A percentile compares a stretch with the other conserved stretches of the same genome.
Conservation (phyloP, 2,329 filamentous ascomycete species). For the Sarocladiaceae sp. region DNA sequence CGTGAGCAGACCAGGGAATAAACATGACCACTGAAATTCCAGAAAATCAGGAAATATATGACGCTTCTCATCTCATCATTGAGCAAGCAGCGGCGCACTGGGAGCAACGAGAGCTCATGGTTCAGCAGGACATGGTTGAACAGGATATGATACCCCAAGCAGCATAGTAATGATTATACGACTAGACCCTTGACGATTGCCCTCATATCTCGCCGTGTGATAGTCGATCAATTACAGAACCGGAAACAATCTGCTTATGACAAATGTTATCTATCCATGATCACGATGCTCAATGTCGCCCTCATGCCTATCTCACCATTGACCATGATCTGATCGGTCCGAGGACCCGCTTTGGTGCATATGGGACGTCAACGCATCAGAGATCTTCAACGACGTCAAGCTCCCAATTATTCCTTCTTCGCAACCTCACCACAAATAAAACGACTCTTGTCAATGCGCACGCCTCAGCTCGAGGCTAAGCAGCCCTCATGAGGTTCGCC, state of each 20-base stretch:
- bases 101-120: too few relatives aligned
- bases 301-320: too few relatives aligned
- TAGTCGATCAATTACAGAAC: too few relatives aligned
- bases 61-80: too few relatives aligned
- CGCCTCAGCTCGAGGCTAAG: conserved; percentile 18
- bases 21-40: conserved; percentile 11
- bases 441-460: conserved; percentile 18
- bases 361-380: conserved; percentile 1
- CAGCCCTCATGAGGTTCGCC: conserved; percentile 52
- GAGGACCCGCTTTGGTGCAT: conserved; percentile 6
- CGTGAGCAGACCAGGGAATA: conserved; percentile 22
- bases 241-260: not conserved
- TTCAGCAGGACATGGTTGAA: not conserved
- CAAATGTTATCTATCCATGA: not conserved
- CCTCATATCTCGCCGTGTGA: too few relatives aligned
- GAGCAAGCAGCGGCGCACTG: too few relatives aligned
- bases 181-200: too few relatives aligned
- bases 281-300: too few relatives aligned
- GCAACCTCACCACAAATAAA: not conserved
- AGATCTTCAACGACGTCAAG: not conserved
- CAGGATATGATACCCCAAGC: conserved; percentile 2
- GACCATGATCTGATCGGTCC: not conserved
- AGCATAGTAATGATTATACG: not conserved
- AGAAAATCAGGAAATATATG: too few relatives aligned
- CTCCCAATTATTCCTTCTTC: not conserved